phyloP scores from a whole-genome alignment of 345 rosid species.

The Gossypium bickii region DNA sequence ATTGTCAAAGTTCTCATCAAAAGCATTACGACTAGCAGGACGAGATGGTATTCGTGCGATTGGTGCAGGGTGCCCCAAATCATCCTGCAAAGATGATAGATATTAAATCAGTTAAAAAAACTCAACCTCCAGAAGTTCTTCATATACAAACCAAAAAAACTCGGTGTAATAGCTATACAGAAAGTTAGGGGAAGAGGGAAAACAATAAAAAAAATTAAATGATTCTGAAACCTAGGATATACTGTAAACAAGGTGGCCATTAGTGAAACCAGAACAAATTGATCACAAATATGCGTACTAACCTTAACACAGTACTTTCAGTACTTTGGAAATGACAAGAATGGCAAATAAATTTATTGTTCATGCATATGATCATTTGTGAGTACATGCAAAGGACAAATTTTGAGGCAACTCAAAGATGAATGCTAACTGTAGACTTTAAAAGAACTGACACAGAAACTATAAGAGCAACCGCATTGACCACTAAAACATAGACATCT shows the following conservation, averaged over 20 bases:
- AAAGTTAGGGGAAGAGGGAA: neutral
- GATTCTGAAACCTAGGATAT: neutral
- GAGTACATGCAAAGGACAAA: neutral
- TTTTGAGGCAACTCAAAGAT: neutral
- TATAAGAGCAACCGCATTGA: neutral
- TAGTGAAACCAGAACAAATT: neutral
- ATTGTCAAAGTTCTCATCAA: slow-evolving; percentile 50
- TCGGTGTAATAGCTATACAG: neutral
- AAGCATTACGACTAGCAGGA: slow-evolving; percentile 76
- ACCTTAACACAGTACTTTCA: neutral
- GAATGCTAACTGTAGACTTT: neutral
- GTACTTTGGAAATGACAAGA: neutral
- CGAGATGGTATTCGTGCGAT: slow-evolving; percentile 52
- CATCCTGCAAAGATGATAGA: slow-evolving; percentile 45
- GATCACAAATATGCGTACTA: neutral
- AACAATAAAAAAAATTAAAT: neutral
- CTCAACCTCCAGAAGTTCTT: neutral
- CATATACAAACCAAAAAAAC: neutral
- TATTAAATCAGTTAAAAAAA: slow-evolving; percentile 1
- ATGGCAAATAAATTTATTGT: neutral
- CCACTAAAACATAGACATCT: neutral
- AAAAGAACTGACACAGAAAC: neutral
- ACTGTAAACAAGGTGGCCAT: neutral
- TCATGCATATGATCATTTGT: neutral
- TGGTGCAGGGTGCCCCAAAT: slow-evolving; percentile 41